Evolutionary conservation across 352 stramenopile species (phyloP).

Genomic region (Aphanomyces astaci): DNA sequence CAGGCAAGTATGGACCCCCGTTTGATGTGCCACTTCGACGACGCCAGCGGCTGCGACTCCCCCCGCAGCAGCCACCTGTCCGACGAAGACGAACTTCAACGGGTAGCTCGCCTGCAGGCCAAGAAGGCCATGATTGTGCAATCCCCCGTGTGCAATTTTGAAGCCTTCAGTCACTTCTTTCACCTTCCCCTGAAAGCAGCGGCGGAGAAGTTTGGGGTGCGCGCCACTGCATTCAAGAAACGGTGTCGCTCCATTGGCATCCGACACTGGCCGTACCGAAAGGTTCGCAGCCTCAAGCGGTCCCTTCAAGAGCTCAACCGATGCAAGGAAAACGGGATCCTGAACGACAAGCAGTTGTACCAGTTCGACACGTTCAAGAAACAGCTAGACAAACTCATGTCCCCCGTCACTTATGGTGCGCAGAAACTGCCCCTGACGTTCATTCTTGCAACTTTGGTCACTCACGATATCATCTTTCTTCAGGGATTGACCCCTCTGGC

Average conservation of each 20-base stretch:
- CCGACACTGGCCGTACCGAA: constrained; percentile 63
- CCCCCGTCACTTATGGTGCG: constrained; percentile 45
- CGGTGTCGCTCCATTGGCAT: constrained; percentile 60
- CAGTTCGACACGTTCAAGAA: constrained; percentile 54
- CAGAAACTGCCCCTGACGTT: background rate
- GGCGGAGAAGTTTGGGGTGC: constrained; percentile 65
- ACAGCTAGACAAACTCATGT: constrained; percentile 56
- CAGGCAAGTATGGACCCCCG: background rate
- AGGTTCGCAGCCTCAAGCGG: constrained; percentile 61
- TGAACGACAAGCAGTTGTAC: constrained; percentile 58
- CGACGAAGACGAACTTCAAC: constrained; percentile 20
- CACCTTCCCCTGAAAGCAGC: constrained; percentile 58
- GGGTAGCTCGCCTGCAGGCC: constrained; percentile 1
- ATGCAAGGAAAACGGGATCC: constrained; percentile 42
- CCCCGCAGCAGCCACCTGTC: background rate
- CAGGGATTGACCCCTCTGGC: constrained; percentile 47
- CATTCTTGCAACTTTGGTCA: background rate
- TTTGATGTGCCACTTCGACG: background rate
- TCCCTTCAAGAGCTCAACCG: constrained; percentile 53
- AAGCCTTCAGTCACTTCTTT: constrained; percentile 59
- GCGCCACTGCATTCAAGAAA: constrained; percentile 70
- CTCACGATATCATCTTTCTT: background rate
- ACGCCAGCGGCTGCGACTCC: background rate
- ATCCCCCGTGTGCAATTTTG: constrained; percentile 53
- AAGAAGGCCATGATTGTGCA: constrained; percentile 20